Evolutionary conservation across 2,329 filamentous ascomycete species (phyloP).

Genomic region (Trichoderma sp.): DNA sequence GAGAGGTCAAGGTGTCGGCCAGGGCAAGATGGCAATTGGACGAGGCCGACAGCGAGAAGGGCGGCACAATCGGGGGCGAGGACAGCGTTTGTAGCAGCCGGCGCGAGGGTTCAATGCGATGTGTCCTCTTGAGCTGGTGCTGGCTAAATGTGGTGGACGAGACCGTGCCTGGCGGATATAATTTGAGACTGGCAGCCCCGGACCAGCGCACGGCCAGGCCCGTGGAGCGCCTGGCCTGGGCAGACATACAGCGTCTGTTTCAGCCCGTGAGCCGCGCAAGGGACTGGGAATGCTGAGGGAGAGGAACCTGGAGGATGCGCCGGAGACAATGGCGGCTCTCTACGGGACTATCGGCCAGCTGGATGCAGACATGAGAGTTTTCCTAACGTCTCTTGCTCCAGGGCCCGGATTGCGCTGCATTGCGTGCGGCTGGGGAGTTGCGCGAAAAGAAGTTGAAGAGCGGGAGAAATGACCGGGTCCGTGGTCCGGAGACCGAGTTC

Average conservation of each 20-base stretch:
- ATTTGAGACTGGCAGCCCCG: slow-evolving; percentile 23
- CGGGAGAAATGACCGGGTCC: slow-evolving; percentile 5
- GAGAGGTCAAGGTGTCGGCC: slow-evolving; percentile 12
- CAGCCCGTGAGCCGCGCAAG: background rate
- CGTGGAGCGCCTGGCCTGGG: slow-evolving; percentile 29
- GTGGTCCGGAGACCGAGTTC: slow-evolving; percentile 17
- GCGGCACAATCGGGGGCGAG: slow-evolving; percentile 3
- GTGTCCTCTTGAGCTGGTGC: slow-evolving; percentile 21
- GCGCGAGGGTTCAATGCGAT: slow-evolving; percentile 4
- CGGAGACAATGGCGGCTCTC: background rate
- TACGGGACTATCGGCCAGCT: background rate
- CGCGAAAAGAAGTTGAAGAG: background rate
- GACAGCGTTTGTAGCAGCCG: slow-evolving; percentile 16
- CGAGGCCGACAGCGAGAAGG: slow-evolving; percentile 14
- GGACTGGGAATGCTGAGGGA: background rate
- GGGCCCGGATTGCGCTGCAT: background rate
- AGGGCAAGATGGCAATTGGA: slow-evolving; percentile 18
- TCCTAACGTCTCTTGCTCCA: background rate
- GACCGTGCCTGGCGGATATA: background rate
- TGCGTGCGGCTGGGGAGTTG: background rate
- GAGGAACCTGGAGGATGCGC: background rate
- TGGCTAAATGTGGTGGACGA: background rate
- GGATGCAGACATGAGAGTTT: slow-evolving; percentile 1
- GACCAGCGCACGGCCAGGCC: slow-evolving; percentile 30
- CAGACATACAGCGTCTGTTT: slow-evolving; percentile 18